These are phyloP conservation scores for Flaveria linearis DNA, from an alignment of 129 eudicot genomes.

Conservation along the genomic window DNA sequence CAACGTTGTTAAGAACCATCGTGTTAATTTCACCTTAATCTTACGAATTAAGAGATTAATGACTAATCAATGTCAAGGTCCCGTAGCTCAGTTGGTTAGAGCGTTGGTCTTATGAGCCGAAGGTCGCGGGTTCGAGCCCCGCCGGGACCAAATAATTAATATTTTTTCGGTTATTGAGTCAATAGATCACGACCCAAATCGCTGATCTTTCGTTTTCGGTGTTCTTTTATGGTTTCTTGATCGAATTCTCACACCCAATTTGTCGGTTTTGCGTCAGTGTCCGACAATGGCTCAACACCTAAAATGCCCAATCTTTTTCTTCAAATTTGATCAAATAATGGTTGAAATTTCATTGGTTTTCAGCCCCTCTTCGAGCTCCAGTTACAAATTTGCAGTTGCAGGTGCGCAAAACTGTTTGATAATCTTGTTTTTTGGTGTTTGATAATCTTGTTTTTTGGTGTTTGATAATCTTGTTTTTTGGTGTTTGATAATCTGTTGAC, in stretches of 20 bases:
- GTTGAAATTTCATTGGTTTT: background rate
- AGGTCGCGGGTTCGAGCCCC: conserved; percentile 99
- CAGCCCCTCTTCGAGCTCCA: background rate
- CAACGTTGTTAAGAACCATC: too few relatives aligned
- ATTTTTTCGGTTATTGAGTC: background rate
- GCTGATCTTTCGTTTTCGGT: conserved; percentile 14
- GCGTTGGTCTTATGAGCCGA: conserved; percentile 99
- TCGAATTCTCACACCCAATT: conserved; percentile 12
- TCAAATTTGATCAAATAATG: background rate
- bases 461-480: conserved; percentile 10
- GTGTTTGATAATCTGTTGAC: too few relatives aligned
- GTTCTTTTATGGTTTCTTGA: conserved; percentile 7
- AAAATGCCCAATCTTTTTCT: conserved; percentile 15
- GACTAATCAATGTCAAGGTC: conserved; percentile 27
- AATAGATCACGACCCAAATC: background rate
- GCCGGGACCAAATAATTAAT: conserved; percentile 60
- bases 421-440: conserved; percentile 7
- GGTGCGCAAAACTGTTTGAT: conserved; percentile 10
- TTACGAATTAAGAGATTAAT: background rate
- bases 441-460: too few relatives aligned
- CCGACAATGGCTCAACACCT: conserved; percentile 24
- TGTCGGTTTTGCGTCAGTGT: conserved; percentile 28
- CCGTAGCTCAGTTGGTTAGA: conserved; percentile 99
- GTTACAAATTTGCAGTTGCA: conserved; percentile 25
- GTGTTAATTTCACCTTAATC: background rate